These are phyloP conservation scores for Meredithiella fracta DNA, from an alignment of 2,329 filamentous ascomycete genomes.

Conservation along the genomic window DNA sequence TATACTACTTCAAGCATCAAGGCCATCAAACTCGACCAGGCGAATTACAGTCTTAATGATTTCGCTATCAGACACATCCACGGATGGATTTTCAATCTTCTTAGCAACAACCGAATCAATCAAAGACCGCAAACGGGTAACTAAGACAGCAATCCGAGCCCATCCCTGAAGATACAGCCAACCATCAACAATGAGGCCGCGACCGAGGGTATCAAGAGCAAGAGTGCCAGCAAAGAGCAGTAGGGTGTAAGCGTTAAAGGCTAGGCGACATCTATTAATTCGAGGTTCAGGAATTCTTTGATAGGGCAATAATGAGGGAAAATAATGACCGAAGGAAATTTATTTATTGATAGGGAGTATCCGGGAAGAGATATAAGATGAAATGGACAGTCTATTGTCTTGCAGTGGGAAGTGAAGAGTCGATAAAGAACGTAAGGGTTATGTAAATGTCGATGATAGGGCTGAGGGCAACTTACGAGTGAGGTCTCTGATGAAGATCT, in stretches of 20 bases:
- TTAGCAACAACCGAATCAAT: conserved; percentile 68
- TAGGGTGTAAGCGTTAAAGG: conserved; percentile 78
- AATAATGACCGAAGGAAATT: not conserved
- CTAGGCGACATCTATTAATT: too few relatives aligned
- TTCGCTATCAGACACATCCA: conserved; percentile 39
- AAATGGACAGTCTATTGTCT: not conserved
- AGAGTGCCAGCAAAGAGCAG: conserved; percentile 79
- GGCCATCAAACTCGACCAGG: conserved; percentile 76
- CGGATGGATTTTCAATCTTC: conserved; percentile 57
- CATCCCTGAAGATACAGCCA: conserved; percentile 79
- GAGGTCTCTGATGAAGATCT: conserved; percentile 79
- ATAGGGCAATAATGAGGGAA: not conserved
- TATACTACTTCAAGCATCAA: conserved; percentile 42
- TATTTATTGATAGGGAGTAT: too few relatives aligned
- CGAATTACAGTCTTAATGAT: conserved; percentile 63
- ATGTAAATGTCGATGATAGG: not conserved
- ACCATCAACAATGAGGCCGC: conserved; percentile 78
- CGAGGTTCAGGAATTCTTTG: not conserved
- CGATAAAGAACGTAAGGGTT: not conserved
- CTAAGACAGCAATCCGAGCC: conserved; percentile 84
- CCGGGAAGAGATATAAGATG: not conserved
- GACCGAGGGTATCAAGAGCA: conserved; percentile 68
- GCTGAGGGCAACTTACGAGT: conserved; percentile 47
- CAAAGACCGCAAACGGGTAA: conserved; percentile 68
- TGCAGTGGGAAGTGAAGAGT: not conserved